Evolutionary conservation across 2,329 filamentous ascomycete species (phyloP), one percentile per base, ranked within the genome.

Genomic region (Hymenoscyphus linearis): DNA sequence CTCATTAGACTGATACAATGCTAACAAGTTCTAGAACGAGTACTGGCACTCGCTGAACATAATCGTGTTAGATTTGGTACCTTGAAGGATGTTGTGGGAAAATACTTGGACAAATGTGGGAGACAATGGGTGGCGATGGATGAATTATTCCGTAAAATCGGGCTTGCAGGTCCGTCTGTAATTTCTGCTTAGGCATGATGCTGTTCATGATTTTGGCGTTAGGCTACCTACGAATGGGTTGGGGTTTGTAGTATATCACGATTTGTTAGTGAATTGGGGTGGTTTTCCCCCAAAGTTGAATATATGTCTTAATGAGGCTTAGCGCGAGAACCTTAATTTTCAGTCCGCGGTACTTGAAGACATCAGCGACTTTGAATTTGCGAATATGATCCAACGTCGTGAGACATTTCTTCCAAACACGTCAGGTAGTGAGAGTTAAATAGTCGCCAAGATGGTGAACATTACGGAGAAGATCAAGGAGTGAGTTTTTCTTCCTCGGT

Each of bases 401-500:
- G n/a, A 25, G 2, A 25, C 10, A 3, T 50, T 13, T 50, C 18
- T 25, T 18, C 22, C 9, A 44, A 47, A 50, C 7, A 22, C 18
- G 25, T 52, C 57, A 18, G 25, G 13, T 18, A 13, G 18, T 58
- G 37, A 53, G 16, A 22, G 47, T 40, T 44, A 27, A 66, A 67
- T 59, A 12, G 62, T 60, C 61, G 68, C 61, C 76, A 83, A 79
- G 72, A 99, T 99, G 95, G 95, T 98, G 77, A 98, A 98, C 81
- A 99, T 99, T 69, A 98, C 95, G 68, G 96, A 99, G 60, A 98
- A 96, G 84, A 99, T 99, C 81, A 99, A 99, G 83, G 95, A 98
- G 93, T 96, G 78, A 73, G 87, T 75, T 22, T 18, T 35, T 22
- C 31, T 9, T 26, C 34, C 40, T 57, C 31, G 22, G 57, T 55